Evolutionary conservation across 2,329 filamentous ascomycete genomes (phyloP), one percentile per base, ranked within the genome.

Genomic region (Beauveria scarabaeidicola): DNA sequence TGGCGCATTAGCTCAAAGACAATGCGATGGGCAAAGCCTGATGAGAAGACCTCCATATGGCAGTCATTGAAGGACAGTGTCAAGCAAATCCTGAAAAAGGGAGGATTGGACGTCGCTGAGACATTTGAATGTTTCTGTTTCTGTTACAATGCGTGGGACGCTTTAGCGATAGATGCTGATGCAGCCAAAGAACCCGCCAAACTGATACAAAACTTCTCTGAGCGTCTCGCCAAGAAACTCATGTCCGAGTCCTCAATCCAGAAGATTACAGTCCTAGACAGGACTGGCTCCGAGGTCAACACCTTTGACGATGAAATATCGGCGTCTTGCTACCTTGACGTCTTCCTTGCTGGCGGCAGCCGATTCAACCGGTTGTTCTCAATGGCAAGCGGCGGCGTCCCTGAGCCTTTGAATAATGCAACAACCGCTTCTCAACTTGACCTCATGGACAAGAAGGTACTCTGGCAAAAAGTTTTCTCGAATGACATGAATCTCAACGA

Each of bases 41-140:
- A 68, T n/a, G 66, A 70, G 11, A 67, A 70, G 43, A 43, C 62
- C 10, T 65, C 66, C 17, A 66, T 75, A 17, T 77, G 75, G 75
- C 52, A 46, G 11, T 58, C 62, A 4, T 65, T 74, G 5, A 71
- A 73, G 46, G 64, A 66, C n/a, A 67, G 68, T 21, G 41, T 76
- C 15, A 63, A 65, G 2, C 72, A 70, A 51, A 68, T 70, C 10
- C 56, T 77, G 23, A 64, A 68, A 8, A 70, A 72, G 48, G 64
- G 69, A 1, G 64, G 70, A 0, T 61, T 77, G 11, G 63, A 69
- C 3, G 70, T 69, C 1, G 63, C 67, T 32, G 72, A 75, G 50
- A 70, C 73, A 0, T 74, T 73, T 17, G 74, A 77, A 51, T 75
- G 74, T 1, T 73, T 77, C 61, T 73, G 72, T 43, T 77, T 73